A percentile compares a stretch with the other conserved stretches of the same genome.
phyloP scores from a whole-genome alignment of 192 early-diverging fungal genomes.

The Backusella parvicylindrica region DNA sequence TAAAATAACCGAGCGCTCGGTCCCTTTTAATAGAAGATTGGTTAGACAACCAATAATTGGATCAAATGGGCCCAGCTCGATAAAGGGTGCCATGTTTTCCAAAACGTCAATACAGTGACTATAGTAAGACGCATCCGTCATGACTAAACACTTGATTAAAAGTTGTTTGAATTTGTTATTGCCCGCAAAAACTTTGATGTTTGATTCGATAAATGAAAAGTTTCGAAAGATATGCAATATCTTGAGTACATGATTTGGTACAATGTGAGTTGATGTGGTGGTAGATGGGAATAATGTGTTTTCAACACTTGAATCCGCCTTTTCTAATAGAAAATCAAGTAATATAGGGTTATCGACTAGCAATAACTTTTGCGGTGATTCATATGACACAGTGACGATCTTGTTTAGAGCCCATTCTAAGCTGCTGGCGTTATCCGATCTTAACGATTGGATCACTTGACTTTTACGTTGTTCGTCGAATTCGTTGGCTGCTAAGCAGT shows the following conservation, averaged over 20 bases:
- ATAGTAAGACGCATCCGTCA: constrained; percentile 43
- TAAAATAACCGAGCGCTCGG: constrained; percentile 59
- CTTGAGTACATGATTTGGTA: neutral
- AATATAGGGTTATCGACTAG: constrained; percentile 62
- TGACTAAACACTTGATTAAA: constrained; percentile 60
- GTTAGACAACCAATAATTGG: constrained; percentile 60
- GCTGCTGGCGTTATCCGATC: constrained; percentile 69
- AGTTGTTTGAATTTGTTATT: constrained; percentile 45
- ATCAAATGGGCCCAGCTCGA: constrained; percentile 56
- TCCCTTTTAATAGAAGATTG: constrained; percentile 51
- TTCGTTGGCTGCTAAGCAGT: neutral
- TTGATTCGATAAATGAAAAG: constrained; percentile 64
- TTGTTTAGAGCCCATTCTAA: constrained; percentile 82
- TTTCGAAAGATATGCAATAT: constrained; percentile 71
- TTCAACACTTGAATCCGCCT: constrained; percentile 55
- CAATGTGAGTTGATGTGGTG: neutral
- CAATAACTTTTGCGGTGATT: constrained; percentile 54
- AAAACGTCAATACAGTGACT: constrained; percentile 68
- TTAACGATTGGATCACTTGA: constrained; percentile 67
- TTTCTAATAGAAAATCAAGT: constrained; percentile 58
- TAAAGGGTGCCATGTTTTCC: constrained; percentile 59
- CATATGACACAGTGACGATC: constrained; percentile 65
- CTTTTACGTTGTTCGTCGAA: constrained; percentile 40
- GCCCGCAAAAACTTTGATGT: constrained; percentile 45
- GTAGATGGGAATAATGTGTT: neutral